Evolutionary conservation across 1,284 basidiomycete species (phyloP), one percentile per base, ranked within the genome.

Genomic region (Polyporus tsugae): DNA sequence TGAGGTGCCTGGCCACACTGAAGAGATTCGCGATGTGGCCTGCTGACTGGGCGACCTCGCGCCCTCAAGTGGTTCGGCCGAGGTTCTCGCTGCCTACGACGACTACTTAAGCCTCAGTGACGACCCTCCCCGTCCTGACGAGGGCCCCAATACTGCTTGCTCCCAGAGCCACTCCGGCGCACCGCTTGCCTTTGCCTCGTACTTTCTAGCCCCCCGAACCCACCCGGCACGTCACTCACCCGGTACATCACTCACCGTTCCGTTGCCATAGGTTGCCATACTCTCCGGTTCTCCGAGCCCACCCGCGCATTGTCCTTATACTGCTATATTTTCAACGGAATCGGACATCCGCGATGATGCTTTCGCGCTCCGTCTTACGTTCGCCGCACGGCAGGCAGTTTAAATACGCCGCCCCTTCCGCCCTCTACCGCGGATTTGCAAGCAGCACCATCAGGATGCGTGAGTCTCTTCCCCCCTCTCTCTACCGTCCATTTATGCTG

Each of bases 361-460:
- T 70, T n/a, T 67, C 70, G 39, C 72, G 72, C 62, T 69, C 62
- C 60, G 68, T 68, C 66, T 60, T 69, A 35, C 72, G 68, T 42
- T 66, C 69, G 2, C 60, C 69, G 25, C 49, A 68, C 61, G 69
- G 69, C 59, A 62, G 67, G 55, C 67, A 64, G 52, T 67, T 59
- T 36, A 63, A 65, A 39, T 63, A 49, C 52, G 41, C 58, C 29
- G 39, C 62, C 17, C 19, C 44, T 11, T 33, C 38, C 19, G n/a
- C 52, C 10, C 52, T 72, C 38, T 66, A 71, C 41, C 72, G 79
- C 66, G 78, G 77, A 2, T 80, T 80, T 59, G 75, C 78, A 22
- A 78, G 70, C 67, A 79, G 70, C 67, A 63, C 73, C 35, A 46
- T 72, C 60, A 75, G 75, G 46, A 68, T 76, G 72, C 76, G 79